These are phyloP conservation scores for Zygosaccharomyces pseudorouxii DNA, from an alignment of 805 yeast species.

Conservation along the genomic window DNA sequence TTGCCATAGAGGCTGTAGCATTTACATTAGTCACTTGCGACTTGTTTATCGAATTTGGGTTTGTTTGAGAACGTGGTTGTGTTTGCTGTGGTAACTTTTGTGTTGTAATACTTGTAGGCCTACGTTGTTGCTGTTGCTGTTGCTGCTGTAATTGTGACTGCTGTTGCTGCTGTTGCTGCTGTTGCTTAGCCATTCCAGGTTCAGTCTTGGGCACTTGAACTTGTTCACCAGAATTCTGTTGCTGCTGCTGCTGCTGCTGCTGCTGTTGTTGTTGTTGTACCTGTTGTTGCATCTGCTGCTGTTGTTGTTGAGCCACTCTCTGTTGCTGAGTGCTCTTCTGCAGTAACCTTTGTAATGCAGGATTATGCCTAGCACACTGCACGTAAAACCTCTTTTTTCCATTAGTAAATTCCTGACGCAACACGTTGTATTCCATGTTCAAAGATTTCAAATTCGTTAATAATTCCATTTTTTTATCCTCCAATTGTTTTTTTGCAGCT, in stretches of 20 bases:
- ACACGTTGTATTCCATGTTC: constrained; percentile 24
- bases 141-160: constrained; percentile 9
- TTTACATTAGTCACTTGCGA: constrained; percentile 45
- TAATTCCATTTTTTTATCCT: constrained; percentile 27
- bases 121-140: constrained; percentile 12
- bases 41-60: constrained; percentile 20
- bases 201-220: constrained; percentile 17
- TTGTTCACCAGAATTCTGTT: constrained; percentile 20
- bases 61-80: constrained; percentile 16
- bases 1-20: constrained; percentile 45
- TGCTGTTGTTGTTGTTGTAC: constrained; percentile 27
- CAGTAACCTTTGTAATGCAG: constrained; percentile 30
- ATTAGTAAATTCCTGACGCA: constrained; percentile 30
- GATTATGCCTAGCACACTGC: constrained; percentile 34
- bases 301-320: constrained; percentile 17
- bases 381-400: constrained; percentile 32
- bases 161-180: constrained; percentile 8
- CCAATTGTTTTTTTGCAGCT: constrained; percentile 27
- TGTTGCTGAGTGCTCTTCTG: constrained; percentile 30
- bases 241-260: constrained; percentile 27
- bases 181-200: constrained; percentile 11
- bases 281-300: constrained; percentile 18
- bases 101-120: constrained; percentile 13
- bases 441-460: constrained; percentile 25
- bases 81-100: constrained; percentile 17